A percentile compares a stretch with the other conserved stretches of the same genome.
phyloP scores from a whole-genome alignment of 1,139 yeast species.

The Entelexis sorbosivorans region DNA sequence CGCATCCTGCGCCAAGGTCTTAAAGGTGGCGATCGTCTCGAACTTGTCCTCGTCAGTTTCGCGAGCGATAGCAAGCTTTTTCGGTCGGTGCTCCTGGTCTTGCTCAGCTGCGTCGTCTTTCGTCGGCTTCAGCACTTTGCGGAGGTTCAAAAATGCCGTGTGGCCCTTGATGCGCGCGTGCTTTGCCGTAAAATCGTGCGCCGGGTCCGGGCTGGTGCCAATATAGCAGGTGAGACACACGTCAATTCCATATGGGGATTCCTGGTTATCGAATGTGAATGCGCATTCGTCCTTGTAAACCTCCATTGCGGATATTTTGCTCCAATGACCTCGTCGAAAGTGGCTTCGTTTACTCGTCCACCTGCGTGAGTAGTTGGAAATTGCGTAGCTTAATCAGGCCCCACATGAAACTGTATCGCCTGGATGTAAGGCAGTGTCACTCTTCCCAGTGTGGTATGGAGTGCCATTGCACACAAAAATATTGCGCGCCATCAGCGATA shows the following conservation, averaged over 20 bases:
- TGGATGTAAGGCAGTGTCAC: too few species aligned
- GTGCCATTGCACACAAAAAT: too few species aligned
- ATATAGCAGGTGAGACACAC: constrained; percentile 59
- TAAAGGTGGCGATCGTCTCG: constrained; percentile 9
- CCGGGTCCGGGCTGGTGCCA: constrained; percentile 46
- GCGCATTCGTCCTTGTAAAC: constrained; percentile 78
- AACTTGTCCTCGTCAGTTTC: constrained; percentile 34
- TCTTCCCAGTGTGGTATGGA: too few species aligned
- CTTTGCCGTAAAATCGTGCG: constrained; percentile 43
- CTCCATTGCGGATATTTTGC: constrained; percentile 21
- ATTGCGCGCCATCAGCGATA: too few species aligned
- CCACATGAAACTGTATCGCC: too few species aligned
- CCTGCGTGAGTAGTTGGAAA: neutral
- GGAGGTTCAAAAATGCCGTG: constrained; percentile 46
- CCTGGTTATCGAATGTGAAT: constrained; percentile 66
- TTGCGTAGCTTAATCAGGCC: constrained; percentile 3
- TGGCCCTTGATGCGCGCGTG: constrained; percentile 47
- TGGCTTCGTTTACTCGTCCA: neutral
- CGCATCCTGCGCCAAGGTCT: constrained; percentile 14
- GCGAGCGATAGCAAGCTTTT: constrained; percentile 58
- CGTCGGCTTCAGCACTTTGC: constrained; percentile 39
- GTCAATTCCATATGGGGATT: constrained; percentile 53
- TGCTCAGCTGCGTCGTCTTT: constrained; percentile 34
- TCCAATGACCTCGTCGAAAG: neutral
- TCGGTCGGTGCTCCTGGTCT: constrained; percentile 6